Base-by-base conservation (phyloP, 1,284 basidiomycete species). In the Athelia psychrophila region DNA sequence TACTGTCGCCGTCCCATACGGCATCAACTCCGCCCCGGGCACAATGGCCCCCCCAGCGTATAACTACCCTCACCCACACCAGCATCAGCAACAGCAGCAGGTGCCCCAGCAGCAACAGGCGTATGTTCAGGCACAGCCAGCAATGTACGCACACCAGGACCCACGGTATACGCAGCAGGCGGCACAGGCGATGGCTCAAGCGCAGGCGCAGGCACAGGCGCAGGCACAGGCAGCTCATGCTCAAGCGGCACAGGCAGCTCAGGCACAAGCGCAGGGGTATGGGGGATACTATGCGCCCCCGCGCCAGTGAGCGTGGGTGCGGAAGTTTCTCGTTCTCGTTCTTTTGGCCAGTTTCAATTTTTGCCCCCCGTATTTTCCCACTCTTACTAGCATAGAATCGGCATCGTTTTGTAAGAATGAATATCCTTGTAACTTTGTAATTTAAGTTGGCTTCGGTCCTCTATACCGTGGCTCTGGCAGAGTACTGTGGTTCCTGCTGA, bases 31-130 rank as follows among this genome's bases (percentile, higher is more conserved):
- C 38, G 67, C 78, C 35, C 73, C 79, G 42, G 79, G 80, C 36
- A 72, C 81, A 23, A 85, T 88, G 80, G 74, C 81, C 13, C 83
- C 84, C 8, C 85, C 86, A 12, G 61, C 77, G n/a, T 88, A 84
- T 64, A 83, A 81, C 60, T 88, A 80, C 59, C 83, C 83, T 3
- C 83, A 86, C 56, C 80, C 81, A 35, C 82, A 82, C 57, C 65
- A 72, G 5, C 77, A 79, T 40, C 72, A 74, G 49, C 73, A 76
- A 44, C 75, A 71, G 53, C 67, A 69, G n/a, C 77, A 73, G 47
- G n/a, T n/a, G n/a, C n/a, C n/a, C n/a, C 71, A 71, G 35, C 77
- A 79, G 50, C 75, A 78, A 42, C 75, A 75, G 46, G 67, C 68
- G 3, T 73, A 77, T 51, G 63, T 68, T 16, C 76, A 76, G 47